Evolutionary conservation across 1,139 yeast species (phyloP), one percentile per base, ranked within the genome.

Genomic region (Pneumocystis jirovecii): DNA sequence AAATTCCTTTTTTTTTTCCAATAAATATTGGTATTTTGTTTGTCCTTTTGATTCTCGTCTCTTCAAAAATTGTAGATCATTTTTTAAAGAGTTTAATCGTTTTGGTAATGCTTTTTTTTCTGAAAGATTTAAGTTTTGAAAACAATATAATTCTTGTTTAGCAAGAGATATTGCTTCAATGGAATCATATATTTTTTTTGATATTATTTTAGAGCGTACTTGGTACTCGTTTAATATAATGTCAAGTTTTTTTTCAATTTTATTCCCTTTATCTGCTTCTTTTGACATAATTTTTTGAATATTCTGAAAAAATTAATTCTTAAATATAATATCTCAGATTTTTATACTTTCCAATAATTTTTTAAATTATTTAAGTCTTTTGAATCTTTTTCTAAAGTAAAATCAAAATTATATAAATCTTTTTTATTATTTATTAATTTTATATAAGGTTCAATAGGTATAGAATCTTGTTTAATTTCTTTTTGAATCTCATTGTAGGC

Each of bases 191-290:
- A 64, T n/a, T 45, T 67, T 68, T 31, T 40, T 59, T 7, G 60
- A 45, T 15, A 66, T 62, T 34, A 57, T 60, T 34, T 29, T 34
- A 19, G 65, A 61, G 10, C 69, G 12, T n/a, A 62, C 44, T 17
- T 66, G 68, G 66, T 79, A 79, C 0, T 81, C 82, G 6, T 74
- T 76, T 29, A 77, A 71, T 44, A 74, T 71, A 8, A 71, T 60
- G 0, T 70, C 67, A 42, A 79, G 70, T 61, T 74, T 73, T 60
- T 74, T 73, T 64, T 80, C 82, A 7, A 76, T 69, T 40, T 73
- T 74, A 65, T 75, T 74, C 5, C 79, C 72, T 29, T 70, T 70
- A 37, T 71, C 70, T 0, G 78, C 75, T 0, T 73, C 66, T 1
- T 35, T 59, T 39, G 42, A 37, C 25, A 59, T 59, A 12, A 17